phyloP scores from a whole-genome alignment of 345 rosid genomes.

The Angophora floribunda region DNA sequence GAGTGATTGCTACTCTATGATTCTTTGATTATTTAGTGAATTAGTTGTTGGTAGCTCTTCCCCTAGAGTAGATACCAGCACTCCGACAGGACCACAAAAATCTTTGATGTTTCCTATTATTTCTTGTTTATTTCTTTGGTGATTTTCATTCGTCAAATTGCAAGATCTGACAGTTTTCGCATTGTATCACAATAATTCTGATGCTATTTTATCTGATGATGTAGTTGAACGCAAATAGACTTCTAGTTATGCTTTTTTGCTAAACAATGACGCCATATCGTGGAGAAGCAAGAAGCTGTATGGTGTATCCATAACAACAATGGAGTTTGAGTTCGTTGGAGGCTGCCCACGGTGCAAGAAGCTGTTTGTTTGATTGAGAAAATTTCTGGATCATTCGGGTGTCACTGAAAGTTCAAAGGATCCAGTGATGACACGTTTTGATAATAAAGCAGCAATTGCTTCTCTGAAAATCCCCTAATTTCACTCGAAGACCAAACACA shows the following conservation, averaged over 20 bases:
- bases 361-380: background rate
- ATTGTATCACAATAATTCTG: background rate
- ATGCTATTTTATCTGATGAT: background rate
- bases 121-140: background rate
- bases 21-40: background rate
- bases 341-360: background rate
- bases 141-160: background rate
- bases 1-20: background rate
- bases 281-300: background rate
- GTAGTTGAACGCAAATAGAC: background rate
- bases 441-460: background rate
- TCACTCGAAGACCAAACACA: constrained; percentile 4
- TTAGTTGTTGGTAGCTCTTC: rapidly evolving
- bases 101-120: rapidly evolving
- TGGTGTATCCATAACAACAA: background rate
- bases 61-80: rapidly evolving
- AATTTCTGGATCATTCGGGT: background rate
- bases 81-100: rapidly evolving
- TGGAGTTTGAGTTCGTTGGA: background rate
- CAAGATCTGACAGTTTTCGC: background rate
- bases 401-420: background rate
- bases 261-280: background rate
- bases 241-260: background rate
- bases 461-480: background rate
- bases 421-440: background rate